Conservation (phyloP, 106 monocot genomes). For the Narthecium ossifragum region DNA sequence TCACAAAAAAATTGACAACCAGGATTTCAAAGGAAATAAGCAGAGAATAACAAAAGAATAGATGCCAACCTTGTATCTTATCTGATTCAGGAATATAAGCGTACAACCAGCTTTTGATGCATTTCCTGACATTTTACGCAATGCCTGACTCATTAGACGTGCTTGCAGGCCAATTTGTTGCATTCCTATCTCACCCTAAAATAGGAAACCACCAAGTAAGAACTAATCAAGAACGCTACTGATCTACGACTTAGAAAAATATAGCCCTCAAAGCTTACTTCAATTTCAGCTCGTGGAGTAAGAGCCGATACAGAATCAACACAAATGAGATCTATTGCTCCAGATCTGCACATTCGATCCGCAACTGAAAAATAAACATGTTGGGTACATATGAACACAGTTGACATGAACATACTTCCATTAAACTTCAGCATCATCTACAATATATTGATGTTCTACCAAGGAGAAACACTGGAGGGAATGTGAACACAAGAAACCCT, state of each 20-base stretch:
- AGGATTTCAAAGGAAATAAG: slow-evolving; percentile 10
- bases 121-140: slow-evolving; percentile 99
- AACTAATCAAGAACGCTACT: neutral
- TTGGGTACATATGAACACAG: neutral
- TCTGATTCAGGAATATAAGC: slow-evolving; percentile 95
- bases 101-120: slow-evolving; percentile 99
- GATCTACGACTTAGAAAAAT: neutral
- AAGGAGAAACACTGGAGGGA: no score
- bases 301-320: slow-evolving; percentile 97
- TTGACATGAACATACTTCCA: neutral
- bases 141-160: slow-evolving; percentile 96
- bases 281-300: slow-evolving; percentile 96
- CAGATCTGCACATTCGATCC: slow-evolving; percentile 99
- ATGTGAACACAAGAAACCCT: no score
- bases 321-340: slow-evolving; percentile 93
- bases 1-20: neutral
- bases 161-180: slow-evolving; percentile 94
- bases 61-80: slow-evolving; percentile 78
- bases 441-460: neutral
- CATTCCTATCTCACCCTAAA: slow-evolving; percentile 80
- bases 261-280: slow-evolving; percentile 38
- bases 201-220: slow-evolving; percentile 3
- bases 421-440: no score
- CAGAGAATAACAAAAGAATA: neutral
- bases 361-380: slow-evolving; percentile 67